These are phyloP conservation scores for Oryza australiensis DNA, from an alignment of 176 grass and related monocot species.

Conservation along the genomic window DNA sequence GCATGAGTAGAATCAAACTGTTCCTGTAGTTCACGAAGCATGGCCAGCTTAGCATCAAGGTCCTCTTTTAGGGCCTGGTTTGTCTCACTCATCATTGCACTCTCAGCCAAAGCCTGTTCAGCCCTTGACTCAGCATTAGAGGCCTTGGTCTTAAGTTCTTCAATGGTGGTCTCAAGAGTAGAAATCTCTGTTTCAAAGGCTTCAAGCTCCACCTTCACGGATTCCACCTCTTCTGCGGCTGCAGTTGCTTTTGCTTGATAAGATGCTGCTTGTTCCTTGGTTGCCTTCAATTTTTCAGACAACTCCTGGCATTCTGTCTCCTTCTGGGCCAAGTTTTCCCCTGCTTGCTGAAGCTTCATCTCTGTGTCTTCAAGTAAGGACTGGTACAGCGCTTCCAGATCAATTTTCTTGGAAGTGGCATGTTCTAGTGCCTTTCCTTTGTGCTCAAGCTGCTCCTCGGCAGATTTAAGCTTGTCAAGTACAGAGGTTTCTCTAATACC, in stretches of 20 bases:
- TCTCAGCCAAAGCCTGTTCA: constrained; percentile 53
- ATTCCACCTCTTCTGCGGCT: constrained; percentile 59
- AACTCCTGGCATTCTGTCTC: constrained; percentile 53
- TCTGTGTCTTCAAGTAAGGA: constrained; percentile 84
- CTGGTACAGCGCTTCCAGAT: constrained; percentile 66
- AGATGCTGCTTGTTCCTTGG: constrained; percentile 54
- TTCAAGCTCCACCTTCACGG: constrained; percentile 77
- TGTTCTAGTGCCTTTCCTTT: constrained; percentile 64
- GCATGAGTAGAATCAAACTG: constrained; percentile 50
- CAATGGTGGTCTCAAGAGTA: constrained; percentile 57
- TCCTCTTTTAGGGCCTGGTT: constrained; percentile 61
- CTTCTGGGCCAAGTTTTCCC: constrained; percentile 56
- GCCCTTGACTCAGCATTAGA: constrained; percentile 58
- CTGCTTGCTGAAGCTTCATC: constrained; percentile 60
- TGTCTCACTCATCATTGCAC: constrained; percentile 41
- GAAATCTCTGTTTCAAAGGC: constrained; percentile 67
- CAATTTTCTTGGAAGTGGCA: constrained; percentile 68
- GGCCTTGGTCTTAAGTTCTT: constrained; percentile 53
- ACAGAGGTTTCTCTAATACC: constrained; percentile 54
- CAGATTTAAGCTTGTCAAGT: constrained; percentile 70
- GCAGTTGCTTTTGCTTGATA: constrained; percentile 57
- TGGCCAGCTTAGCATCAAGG: constrained; percentile 54
- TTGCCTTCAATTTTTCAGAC: constrained; percentile 52
- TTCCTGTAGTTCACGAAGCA: constrained; percentile 63
- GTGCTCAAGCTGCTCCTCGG: constrained; percentile 75